These are phyloP conservation scores for Antitrichia curtipendula DNA, from an alignment of 225 moss, liverwort and hornwort genomes.

Conservation along the genomic window DNA sequence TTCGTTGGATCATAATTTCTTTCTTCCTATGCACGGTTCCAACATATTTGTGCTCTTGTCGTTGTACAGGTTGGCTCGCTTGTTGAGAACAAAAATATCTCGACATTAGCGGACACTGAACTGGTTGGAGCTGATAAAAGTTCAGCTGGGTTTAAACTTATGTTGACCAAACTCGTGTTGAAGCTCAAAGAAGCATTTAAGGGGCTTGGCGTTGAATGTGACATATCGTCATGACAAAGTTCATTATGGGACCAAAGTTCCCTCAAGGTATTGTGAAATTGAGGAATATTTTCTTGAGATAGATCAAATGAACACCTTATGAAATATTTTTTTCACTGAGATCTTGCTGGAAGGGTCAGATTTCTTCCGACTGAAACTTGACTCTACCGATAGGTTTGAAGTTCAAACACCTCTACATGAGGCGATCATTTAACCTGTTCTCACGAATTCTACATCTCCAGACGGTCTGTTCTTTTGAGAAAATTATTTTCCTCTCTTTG, in stretches of 20 bases:
- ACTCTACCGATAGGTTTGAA: background rate
- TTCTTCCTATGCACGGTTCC: background rate
- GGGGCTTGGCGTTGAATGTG: slow-evolving; percentile 45
- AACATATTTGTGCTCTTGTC: background rate
- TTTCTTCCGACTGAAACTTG: background rate
- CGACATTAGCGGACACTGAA: slow-evolving; percentile 30
- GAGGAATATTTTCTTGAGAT: background rate
- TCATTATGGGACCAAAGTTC: background rate
- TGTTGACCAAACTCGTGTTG: slow-evolving; percentile 77
- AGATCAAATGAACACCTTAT: background rate
- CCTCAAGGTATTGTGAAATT: background rate
- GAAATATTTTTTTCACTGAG: background rate
- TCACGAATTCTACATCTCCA: background rate
- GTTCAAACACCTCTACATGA: background rate
- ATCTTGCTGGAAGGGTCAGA: background rate
- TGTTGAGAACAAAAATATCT: slow-evolving; percentile 51
- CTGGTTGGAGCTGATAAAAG: slow-evolving; percentile 64
- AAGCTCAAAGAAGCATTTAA: slow-evolving; percentile 67
- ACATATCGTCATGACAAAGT: slow-evolving; percentile 5
- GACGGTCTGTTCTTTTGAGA: background rate
- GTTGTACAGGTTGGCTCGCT: slow-evolving; percentile 40
- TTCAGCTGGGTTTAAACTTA: slow-evolving; percentile 93
- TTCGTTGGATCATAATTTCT: background rate
- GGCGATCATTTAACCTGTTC: background rate
- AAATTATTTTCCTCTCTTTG: background rate